phyloP scores from a whole-genome alignment of 495 filamentous ascomycete genomes.

The Penicillium manginii region DNA sequence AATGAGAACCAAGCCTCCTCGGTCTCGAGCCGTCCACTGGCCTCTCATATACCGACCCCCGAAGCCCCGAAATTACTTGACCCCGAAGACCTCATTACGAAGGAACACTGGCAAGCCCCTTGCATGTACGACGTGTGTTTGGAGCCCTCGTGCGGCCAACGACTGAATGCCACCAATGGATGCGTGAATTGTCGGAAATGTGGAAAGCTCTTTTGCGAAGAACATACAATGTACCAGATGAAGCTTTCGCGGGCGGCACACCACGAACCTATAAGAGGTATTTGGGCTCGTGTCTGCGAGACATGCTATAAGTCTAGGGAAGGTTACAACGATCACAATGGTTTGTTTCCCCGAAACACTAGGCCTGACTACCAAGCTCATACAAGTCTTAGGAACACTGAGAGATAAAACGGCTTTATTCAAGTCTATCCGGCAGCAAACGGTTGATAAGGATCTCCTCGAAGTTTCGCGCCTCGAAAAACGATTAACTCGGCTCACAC shows the following conservation, averaged over 20 bases:
- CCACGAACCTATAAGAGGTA: constrained; percentile 88
- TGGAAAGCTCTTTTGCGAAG: constrained; percentile 92
- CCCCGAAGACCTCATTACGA: constrained; percentile 86
- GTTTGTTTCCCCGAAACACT: constrained; percentile 26
- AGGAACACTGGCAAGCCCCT: constrained; percentile 84
- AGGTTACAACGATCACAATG: constrained; percentile 90
- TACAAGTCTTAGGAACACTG: constrained; percentile 48
- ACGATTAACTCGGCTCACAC: constrained; percentile 85
- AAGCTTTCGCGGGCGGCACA: constrained; percentile 88
- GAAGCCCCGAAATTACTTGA: constrained; percentile 54
- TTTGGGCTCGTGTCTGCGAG: constrained; percentile 95
- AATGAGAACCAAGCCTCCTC: constrained; percentile 66
- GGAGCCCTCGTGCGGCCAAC: constrained; percentile 82
- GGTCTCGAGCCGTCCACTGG: constrained; percentile 34
- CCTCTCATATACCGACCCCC: constrained; percentile 34
- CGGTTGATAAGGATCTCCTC: constrained; percentile 79
- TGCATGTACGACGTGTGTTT: constrained; percentile 77
- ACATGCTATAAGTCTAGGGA: constrained; percentile 96
- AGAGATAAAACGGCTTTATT: constrained; percentile 75
- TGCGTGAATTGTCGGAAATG: constrained; percentile 92
- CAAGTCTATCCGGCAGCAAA: constrained; percentile 66
- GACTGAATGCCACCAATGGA: constrained; percentile 76
- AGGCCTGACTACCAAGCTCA: constrained; percentile 17
- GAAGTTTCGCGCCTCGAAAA: constrained; percentile 91
- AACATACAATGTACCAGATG: constrained; percentile 99